Evolutionary conservation across 192 early-diverging fungal genomes (phyloP).

Genomic region (Backusella tarrabulga): DNA sequence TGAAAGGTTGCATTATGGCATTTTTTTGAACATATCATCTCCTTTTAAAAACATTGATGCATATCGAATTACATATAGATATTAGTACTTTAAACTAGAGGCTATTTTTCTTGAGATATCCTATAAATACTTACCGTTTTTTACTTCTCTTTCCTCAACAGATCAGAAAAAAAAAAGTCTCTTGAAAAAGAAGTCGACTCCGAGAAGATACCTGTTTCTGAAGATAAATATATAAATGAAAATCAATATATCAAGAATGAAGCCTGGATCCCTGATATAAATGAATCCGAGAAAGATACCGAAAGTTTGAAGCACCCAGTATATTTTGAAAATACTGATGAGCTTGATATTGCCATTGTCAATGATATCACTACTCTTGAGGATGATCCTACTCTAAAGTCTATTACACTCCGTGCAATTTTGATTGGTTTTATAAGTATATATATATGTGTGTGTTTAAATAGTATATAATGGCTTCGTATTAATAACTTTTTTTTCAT

Average conservation of each 20-base stretch:
- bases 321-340: conserved; percentile 9
- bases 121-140: background rate
- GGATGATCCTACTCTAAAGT: conserved; percentile 58
- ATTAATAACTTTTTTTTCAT: background rate
- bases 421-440: conserved; percentile 54
- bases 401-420: conserved; percentile 66
- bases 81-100: background rate
- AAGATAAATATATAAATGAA: background rate
- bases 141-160: background rate
- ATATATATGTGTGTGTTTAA: background rate
- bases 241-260: background rate
- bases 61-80: background rate
- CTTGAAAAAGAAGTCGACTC: background rate
- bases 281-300: background rate
- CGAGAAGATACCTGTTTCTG: background rate
- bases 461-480: background rate
- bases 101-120: background rate
- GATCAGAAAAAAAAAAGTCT: background rate
- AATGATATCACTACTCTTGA: conserved; percentile 25
- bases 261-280: background rate
- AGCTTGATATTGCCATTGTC: conserved; percentile 14
- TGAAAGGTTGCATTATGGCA: background rate
- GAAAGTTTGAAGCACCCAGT: background rate
- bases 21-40: background rate
- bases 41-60: background rate